These are phyloP conservation scores for Colletotrichum magnum DNA, from an alignment of 2,329 filamentous ascomycete genomes.

Conservation along the genomic window DNA sequence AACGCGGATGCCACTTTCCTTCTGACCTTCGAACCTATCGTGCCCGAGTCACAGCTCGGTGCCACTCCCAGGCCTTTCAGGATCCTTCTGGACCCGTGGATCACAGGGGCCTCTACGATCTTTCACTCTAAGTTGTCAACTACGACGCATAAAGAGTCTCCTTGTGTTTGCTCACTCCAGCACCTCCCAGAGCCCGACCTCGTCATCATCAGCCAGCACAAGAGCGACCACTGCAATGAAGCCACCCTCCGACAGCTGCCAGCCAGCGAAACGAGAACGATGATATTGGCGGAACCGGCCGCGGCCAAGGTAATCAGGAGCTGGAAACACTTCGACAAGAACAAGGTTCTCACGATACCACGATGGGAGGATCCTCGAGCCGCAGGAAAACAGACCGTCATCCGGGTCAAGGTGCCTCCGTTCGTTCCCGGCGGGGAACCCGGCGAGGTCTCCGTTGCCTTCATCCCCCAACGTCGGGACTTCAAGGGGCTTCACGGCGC, in stretches of 20 bases:
- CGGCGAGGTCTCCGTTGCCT: conserved; percentile 80
- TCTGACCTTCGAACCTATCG: conserved; percentile 71
- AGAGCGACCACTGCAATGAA: conserved; percentile 79
- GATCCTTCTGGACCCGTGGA: conserved; percentile 81
- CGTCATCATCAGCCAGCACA: conserved; percentile 61
- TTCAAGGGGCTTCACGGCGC: conserved; percentile 74
- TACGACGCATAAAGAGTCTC: conserved; percentile 66
- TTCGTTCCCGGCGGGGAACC: conserved; percentile 64
- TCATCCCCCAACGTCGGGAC: conserved; percentile 73
- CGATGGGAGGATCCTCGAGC: conserved; percentile 60
- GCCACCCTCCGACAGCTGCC: conserved; percentile 76
- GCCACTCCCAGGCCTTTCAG: conserved; percentile 68
- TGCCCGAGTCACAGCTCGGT: conserved; percentile 54
- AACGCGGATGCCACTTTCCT: conserved; percentile 77
- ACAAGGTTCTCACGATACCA: conserved; percentile 60
- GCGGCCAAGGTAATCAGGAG: conserved; percentile 75
- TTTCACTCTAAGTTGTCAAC: conserved; percentile 73
- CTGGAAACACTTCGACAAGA: conserved; percentile 77
- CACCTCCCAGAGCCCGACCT: conserved; percentile 60
- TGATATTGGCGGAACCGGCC: conserved; percentile 76
- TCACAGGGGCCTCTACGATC: conserved; percentile 72
- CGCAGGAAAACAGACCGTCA: conserved; percentile 50
- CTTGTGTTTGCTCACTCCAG: conserved; percentile 68
- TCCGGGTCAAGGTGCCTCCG: conserved; percentile 68
- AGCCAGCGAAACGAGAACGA: conserved; percentile 64